phyloP scores from a whole-genome alignment of 345 rosid species.

The Physaria fendleri region DNA sequence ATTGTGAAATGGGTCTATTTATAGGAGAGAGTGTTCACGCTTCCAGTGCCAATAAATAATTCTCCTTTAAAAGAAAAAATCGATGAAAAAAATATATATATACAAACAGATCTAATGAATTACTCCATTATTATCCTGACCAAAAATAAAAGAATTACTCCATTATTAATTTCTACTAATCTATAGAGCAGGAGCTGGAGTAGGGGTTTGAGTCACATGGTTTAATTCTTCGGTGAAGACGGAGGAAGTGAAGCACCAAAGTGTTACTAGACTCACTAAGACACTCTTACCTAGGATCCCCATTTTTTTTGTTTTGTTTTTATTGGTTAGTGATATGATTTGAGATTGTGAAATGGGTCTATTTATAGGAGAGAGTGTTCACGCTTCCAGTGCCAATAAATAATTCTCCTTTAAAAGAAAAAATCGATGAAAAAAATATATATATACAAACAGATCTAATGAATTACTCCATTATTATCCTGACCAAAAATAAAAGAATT shows the following conservation, averaged over 20 bases:
- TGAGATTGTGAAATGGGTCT: neutral
- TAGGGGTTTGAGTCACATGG: conserved; percentile 23
- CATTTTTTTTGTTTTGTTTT: conserved; percentile 20
- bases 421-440: too few species aligned
- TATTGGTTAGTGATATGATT: neutral
- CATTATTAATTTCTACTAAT: too few species aligned
- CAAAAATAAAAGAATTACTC: too few species aligned
- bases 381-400: neutral
- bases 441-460: too few species aligned
- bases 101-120: too few species aligned
- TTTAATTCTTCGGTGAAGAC: conserved; percentile 27
- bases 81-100: too few species aligned
- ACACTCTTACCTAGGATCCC: conserved; percentile 32
- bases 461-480: too few species aligned
- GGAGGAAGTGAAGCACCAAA: conserved; percentile 38
- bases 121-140: neutral
- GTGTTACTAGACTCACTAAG: conserved; percentile 28
- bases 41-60: neutral
- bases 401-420: neutral
- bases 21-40: conserved; percentile 14
- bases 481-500: too few species aligned
- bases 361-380: conserved; percentile 21
- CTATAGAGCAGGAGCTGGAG: conserved; percentile 35
- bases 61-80: neutral
- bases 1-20: conserved; percentile 1